phyloP scores from a whole-genome alignment of 345 rosid genomes.

The Trapa incisa region DNA sequence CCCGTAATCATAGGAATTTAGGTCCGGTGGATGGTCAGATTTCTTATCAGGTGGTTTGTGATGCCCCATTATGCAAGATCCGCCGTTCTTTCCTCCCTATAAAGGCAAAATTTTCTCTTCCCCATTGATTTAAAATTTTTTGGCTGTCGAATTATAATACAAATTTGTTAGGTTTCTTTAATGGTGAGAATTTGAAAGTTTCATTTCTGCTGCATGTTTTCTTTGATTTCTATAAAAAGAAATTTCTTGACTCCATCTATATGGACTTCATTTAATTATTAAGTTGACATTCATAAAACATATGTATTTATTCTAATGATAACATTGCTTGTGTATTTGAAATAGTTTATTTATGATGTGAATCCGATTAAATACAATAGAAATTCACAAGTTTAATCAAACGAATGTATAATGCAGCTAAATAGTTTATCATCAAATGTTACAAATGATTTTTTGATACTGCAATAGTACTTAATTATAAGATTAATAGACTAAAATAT shows the following conservation, averaged over 20 bases:
- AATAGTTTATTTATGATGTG: too few relatives aligned
- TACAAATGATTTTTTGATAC: too few relatives aligned
- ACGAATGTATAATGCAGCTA: too few relatives aligned
- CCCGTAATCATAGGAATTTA: constrained; percentile 19
- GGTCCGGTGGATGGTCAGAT: constrained; percentile 37
- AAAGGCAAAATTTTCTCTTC: constrained; percentile 8
- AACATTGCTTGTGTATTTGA: background rate
- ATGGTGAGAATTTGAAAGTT: background rate
- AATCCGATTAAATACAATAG: too few relatives aligned
- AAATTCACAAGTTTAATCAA: too few relatives aligned
- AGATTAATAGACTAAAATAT: too few relatives aligned
- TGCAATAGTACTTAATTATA: too few relatives aligned
- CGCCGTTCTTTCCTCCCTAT: constrained; percentile 75
- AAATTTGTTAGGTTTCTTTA: background rate
- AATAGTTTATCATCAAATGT: too few relatives aligned
- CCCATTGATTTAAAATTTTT: background rate
- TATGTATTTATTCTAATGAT: background rate
- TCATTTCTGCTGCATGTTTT: too few relatives aligned
- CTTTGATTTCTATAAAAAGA: too few relatives aligned
- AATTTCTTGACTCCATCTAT: too few relatives aligned
- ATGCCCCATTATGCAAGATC: constrained; percentile 37
- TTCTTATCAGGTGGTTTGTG: constrained; percentile 33
- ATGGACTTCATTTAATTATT: too few relatives aligned
- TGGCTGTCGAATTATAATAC: background rate
- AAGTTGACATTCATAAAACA: background rate